phyloP scores from a whole-genome alignment of 1,284 basidiomycete species.

The Trametes hirsuta region DNA sequence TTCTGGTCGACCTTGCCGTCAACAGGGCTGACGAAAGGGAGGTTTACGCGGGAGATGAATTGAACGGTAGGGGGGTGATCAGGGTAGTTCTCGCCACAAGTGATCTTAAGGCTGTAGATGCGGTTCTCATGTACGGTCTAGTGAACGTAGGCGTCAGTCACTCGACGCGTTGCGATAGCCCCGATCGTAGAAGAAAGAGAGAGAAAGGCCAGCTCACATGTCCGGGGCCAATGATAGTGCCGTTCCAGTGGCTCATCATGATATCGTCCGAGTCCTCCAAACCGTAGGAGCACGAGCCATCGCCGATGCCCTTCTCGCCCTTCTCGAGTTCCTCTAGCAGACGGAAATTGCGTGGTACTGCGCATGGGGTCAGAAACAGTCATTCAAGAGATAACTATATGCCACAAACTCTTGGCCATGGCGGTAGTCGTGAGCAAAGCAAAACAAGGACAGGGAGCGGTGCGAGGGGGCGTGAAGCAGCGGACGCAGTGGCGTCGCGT shows the following conservation, averaged over 20 bases:
- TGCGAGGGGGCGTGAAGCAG: neutral
- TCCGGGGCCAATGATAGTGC: slow-evolving; percentile 97
- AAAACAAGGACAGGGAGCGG: neutral
- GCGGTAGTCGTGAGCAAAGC: slow-evolving; percentile 19
- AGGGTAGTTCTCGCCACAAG: slow-evolving; percentile 85
- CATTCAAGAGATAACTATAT: neutral
- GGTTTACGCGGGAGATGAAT: slow-evolving; percentile 90
- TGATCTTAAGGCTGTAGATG: slow-evolving; percentile 95
- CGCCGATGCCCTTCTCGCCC: slow-evolving; percentile 99
- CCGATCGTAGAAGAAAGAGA: slow-evolving; percentile 16
- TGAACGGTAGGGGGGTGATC: slow-evolving; percentile 78
- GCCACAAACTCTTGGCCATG: slow-evolving; percentile 64
- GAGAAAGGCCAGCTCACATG: slow-evolving; percentile 65
- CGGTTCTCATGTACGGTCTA: slow-evolving; percentile 98
- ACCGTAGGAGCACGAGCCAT: slow-evolving; percentile 96
- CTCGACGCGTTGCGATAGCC: slow-evolving; percentile 17
- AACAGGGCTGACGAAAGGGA: slow-evolving; percentile 87
- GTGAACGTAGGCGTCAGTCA: slow-evolving; percentile 11
- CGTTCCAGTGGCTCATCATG: slow-evolving; percentile 98
- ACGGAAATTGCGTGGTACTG: slow-evolving; percentile 96
- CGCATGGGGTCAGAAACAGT: neutral
- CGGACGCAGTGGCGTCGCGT: slow-evolving; percentile 19
- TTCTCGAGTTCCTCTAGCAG: slow-evolving; percentile 98
- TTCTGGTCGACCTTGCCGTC: slow-evolving; percentile 79
- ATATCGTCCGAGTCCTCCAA: slow-evolving; percentile 92